Base-by-base conservation (phyloP, 164 flowering plant genomes). In the Magnolia sinica region DNA sequence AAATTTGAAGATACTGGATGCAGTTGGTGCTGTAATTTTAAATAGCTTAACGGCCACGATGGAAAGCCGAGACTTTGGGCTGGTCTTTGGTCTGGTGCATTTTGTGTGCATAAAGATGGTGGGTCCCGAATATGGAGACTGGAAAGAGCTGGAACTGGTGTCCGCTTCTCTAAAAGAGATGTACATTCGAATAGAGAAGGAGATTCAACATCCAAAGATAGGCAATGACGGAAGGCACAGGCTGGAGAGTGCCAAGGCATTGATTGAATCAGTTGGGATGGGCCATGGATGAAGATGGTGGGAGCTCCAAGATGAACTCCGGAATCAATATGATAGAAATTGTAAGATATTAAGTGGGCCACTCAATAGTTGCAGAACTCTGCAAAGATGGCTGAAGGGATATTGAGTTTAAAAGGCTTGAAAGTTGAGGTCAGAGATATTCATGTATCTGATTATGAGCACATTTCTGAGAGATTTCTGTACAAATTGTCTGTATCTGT, bases 201-300 rank as follows among this genome's bases (percentile, higher is more conserved):
- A 74, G 65, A 66, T 86, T 52, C 82, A 80, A 70, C 88, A 91
- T 66, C 72, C 76, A 49, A 74, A 29, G 2, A 76, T 71, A 31
- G 51, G 77, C 20, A 87, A 82, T 68, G 86, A 81, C 22, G 88
- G 68, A 49, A 74, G 37, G 73, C 73, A 79, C 23, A 78, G 78
- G 68, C 78, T 92, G 69, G 76, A 80, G 49, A 75, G 65, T 20
- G 91, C 88, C 4, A 89, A 67, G 83, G 82, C 76, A 19, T 85
- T 90, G 88, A 90, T 96, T 73, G 89, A 94, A 75, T 92, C 96
- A 73, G 81, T 90, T 73, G 87, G 92, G 90, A 78, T 74, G 77
- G 65, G 72, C 74, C 84, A 80, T 59, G 13, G 8, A n/a, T 68
- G 71, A 37, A 37, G 45, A 37, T 37, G 45, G 45, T 37, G 45